A percentile compares a stretch with the other conserved stretches of the same genome.
phyloP scores from a whole-genome alignment of 2,329 filamentous ascomycete genomes.

The Graphilbum ipis-grandicollis region DNA sequence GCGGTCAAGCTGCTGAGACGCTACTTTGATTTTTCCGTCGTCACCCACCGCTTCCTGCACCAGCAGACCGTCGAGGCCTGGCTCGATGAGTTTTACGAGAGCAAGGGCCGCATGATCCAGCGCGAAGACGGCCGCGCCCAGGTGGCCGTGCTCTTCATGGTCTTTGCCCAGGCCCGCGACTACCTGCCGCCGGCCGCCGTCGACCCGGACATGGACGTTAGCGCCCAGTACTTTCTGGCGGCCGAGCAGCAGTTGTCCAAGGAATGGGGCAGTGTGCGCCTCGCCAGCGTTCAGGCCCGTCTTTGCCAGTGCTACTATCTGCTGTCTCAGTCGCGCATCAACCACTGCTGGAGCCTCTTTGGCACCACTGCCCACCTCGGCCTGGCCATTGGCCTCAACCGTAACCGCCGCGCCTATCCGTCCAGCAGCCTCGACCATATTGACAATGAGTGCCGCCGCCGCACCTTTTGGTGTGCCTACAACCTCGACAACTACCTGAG shows the following conservation, averaged over 20 bases:
- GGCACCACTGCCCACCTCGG: slow-evolving; percentile 23
- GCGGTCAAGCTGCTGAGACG: not conserved
- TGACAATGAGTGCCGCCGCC: slow-evolving; percentile 31
- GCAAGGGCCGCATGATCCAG: slow-evolving; percentile 13
- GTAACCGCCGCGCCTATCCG: slow-evolving; percentile 13
- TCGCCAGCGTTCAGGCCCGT: slow-evolving; percentile 23
- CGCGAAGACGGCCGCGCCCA: slow-evolving; percentile 1
- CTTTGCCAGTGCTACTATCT: slow-evolving; percentile 25
- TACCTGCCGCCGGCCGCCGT: not conserved
- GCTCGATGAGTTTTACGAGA: slow-evolving; percentile 27
- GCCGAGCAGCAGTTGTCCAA: slow-evolving; percentile 20
- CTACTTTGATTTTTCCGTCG: slow-evolving; percentile 25
- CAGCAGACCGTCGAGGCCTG: slow-evolving; percentile 21
- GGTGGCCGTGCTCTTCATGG: slow-evolving; percentile 18
- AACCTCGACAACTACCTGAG: slow-evolving; percentile 45
- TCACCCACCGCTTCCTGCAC: slow-evolving; percentile 25
- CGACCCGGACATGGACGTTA: slow-evolving; percentile 5
- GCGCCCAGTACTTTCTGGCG: slow-evolving; percentile 16
- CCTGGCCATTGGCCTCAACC: slow-evolving; percentile 21
- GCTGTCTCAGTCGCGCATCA: slow-evolving; percentile 25
- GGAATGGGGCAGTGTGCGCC: slow-evolving; percentile 20
- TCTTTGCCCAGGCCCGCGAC: slow-evolving; percentile 21
- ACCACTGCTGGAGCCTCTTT: slow-evolving; percentile 28
- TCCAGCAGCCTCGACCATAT: slow-evolving; percentile 21
- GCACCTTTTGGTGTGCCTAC: slow-evolving; percentile 46